Evolutionary conservation across 2,329 filamentous ascomycete genomes (phyloP), one percentile per base, ranked within the genome.

Genomic region (Apiospora rasikravindrae): DNA sequence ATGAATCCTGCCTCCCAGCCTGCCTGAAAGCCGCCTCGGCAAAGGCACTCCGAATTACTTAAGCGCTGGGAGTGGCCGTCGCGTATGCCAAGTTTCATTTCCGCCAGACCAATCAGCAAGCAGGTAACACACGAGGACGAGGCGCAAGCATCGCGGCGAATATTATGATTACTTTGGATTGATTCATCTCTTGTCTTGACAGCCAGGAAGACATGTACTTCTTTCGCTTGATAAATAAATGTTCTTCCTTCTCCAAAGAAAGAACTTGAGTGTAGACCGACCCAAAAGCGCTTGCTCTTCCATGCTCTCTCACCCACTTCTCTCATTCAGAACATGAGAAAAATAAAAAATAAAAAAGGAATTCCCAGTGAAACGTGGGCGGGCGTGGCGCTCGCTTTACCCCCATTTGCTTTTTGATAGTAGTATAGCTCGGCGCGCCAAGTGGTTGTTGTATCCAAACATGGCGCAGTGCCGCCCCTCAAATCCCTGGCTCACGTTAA

Each of bases 371-470:
- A 11, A 14, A 40, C 33, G 57, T 40, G 57, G 57, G 22, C 57
- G 33, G 22, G 29, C 26, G 57, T 64, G 57, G 57, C 57, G 57
- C 57, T 22, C 33, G 33, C 53, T 11, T 64, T n/a, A 1, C 29
- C 57, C 33, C 57, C 16, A n/a, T 40, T 64, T 64, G 57, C 57
- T 64, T 64, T 64, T 64, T 64, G 57, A 64, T 64, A 64, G 57
- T 64, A 11, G 33, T 64, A 64, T 61, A 40, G 19, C 40, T 64
- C 40, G 29, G 57, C 57, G 45, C 57, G 45, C 57, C 57, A 37
- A 64, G 57, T 64, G 33, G 29, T 64, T 6, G 53, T 24, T 24
- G 57, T 64, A 40, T n/a, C 57, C 57, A 64, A 64, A 64, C 57
- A 64, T 40, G 57, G 19, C 57, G 53, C 53, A 61, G 33, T 33